A percentile compares a stretch with the other conserved stretches of the same genome.
These are phyloP conservation scores for Trichophyton schoenleinii DNA, from an alignment of 2,329 filamentous ascomycete genomes.

Conservation along the genomic window DNA sequence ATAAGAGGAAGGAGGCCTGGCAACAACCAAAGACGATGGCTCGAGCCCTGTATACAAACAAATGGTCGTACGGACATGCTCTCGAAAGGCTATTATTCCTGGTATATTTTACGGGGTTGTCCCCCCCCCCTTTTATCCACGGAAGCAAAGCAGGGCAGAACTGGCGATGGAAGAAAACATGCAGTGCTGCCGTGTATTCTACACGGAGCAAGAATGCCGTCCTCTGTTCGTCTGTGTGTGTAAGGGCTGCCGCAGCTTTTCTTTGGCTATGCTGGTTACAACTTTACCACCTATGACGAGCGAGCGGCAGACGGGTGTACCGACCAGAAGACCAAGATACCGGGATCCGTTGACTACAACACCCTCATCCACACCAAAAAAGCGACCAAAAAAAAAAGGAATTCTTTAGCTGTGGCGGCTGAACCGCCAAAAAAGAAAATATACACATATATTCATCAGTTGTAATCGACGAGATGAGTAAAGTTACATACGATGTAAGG, in stretches of 20 bases:
- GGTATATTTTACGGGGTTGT: conserved; percentile 1
- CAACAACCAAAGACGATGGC: background rate
- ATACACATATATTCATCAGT: background rate
- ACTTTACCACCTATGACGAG: background rate
- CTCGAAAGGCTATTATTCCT: background rate
- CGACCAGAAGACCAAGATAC: conserved; percentile 3
- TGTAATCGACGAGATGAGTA: background rate
- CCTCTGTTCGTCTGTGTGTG: background rate
- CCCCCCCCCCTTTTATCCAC: background rate
- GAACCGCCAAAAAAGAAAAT: conserved; percentile 13
- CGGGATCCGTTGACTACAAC: background rate
- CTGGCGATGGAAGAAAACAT: background rate
- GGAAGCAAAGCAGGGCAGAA: too few relatives aligned
- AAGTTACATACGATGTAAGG: background rate
- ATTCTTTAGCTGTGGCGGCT: conserved; percentile 8
- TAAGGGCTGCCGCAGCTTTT: background rate
- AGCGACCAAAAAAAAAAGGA: background rate
- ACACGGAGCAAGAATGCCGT: background rate
- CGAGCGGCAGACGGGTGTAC: background rate
- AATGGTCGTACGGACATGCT: background rate
- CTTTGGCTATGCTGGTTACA: background rate
- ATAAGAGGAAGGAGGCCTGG: background rate
- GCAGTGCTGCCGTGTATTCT: background rate
- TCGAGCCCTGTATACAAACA: background rate
- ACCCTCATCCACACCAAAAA: background rate